Base-by-base conservation (phyloP, 441 rosid genomes). In the Gossypium trilobum region DNA sequence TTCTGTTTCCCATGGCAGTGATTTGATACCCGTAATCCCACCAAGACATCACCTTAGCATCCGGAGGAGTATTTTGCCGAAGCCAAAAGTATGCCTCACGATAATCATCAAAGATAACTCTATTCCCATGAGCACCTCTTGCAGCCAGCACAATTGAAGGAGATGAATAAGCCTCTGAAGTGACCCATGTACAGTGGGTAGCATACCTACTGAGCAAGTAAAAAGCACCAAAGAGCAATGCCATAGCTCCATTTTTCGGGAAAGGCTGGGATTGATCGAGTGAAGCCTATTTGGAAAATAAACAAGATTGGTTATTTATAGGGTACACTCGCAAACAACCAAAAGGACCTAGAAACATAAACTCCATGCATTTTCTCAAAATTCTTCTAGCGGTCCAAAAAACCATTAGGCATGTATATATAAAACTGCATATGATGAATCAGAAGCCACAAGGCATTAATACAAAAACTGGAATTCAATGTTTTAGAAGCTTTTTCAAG, bases 1-100 rank as follows among this genome's bases (percentile, higher is more conserved):
- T 92, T 91, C 98, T 92, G 81, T 92, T 95, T 77, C 97, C 99
- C 99, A 95, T 95, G 76, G 99, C 99, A 68, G 99, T 95, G 77
- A 95, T 95, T 79, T 95, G 99, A 81, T 94, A 92, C 72, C 99
- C 97, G 73, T 94, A 94, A 86, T 94, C 99, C 99, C 99, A 94
- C 99, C 99, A 91, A 20, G 99, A 95, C 99, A 95, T 95, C 80
- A 95, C 84, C 88, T 95, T 95, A 58, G 99, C 99, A 87, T 95
- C 96, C 10, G 82, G 84, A 54, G 99, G 97, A 60, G 99, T 95
- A 80, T 95, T 95, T 76, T 92, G 98, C 48, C 90, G 88, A 75
- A 95, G 96, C 99, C 99, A 95, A 82, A 85, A 95, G 84, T 95
- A 95, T 31, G 99, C 97, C 80, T 95, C 99, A 9, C 98, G 99